Evolutionary conservation across 1,284 basidiomycete species (phyloP).

Genomic region (Hemileia vastatrix): DNA sequence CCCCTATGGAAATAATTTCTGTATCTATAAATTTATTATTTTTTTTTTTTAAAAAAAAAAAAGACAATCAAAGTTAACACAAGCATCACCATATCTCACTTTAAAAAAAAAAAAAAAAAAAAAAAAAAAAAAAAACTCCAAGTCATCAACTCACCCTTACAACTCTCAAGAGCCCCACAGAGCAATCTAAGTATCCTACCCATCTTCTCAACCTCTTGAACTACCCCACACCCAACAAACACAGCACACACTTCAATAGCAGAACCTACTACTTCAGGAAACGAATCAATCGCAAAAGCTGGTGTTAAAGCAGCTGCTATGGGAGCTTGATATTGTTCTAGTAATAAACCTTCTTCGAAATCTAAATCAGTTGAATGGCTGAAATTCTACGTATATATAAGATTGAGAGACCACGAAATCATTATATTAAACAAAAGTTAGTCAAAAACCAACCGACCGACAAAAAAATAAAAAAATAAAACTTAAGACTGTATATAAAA

Average conservation of each 20-base stretch:
- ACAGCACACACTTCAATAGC: constrained; percentile 89
- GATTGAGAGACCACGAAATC: no score
- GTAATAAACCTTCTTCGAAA: constrained; percentile 73
- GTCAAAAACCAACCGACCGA: no score
- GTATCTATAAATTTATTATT: constrained; percentile 52
- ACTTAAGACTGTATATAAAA: no score
- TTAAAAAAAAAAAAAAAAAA: no score
- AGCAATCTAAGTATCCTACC: constrained; percentile 86
- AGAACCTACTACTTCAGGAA: constrained; percentile 84
- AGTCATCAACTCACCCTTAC: constrained; percentile 54
- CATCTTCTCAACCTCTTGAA: constrained; percentile 81
- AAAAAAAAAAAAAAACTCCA: not conserved
- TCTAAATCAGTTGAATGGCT: constrained; percentile 78
- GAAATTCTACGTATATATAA: constrained; percentile 57
- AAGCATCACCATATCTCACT: not conserved
- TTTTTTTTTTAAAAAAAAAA: not conserved
- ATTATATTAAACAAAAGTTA: no score
- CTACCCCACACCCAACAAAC: constrained; percentile 90
- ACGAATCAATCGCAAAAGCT: constrained; percentile 86
- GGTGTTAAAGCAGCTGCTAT: constrained; percentile 97
- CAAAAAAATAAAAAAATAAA: no score
- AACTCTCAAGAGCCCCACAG: constrained; percentile 67
- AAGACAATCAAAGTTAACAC: not conserved
- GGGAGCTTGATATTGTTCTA: constrained; percentile 98
- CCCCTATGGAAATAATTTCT: constrained; percentile 73